phyloP scores from a whole-genome alignment of 2,329 filamentous ascomycete genomes.

The Atkinsonella texensis region DNA sequence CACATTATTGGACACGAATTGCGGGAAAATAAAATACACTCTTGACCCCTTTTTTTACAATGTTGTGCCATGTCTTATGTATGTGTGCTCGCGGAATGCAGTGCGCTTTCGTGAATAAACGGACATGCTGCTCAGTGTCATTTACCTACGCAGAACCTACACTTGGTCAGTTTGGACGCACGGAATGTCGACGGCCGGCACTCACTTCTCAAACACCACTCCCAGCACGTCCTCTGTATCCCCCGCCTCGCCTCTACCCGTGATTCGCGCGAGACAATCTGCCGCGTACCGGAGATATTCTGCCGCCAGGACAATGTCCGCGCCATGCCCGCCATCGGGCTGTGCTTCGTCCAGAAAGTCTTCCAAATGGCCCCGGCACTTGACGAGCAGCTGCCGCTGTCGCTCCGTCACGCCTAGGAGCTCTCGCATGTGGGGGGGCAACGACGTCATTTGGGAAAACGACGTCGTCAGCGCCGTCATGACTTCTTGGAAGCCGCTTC shows the following conservation, averaged over 20 bases:
- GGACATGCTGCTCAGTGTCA: conserved; percentile 11
- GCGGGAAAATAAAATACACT: too few relatives aligned
- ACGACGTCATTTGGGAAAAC: conserved; percentile 62
- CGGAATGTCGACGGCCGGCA: conserved; percentile 15
- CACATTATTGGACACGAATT: not conserved
- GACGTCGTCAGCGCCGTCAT: conserved; percentile 52
- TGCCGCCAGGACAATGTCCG: conserved; percentile 81
- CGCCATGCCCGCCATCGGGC: conserved; percentile 31
- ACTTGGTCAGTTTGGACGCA: conserved; percentile 1
- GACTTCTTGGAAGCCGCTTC: conserved; percentile 58
- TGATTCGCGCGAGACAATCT: conserved; percentile 71
- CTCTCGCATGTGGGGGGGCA: conserved; percentile 64
- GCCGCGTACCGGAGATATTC: conserved; percentile 78
- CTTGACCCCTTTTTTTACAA: too few relatives aligned
- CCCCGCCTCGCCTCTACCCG: conserved; percentile 69
- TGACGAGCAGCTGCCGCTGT: conserved; percentile 67
- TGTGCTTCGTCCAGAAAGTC: conserved; percentile 55
- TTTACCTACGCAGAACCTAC: conserved; percentile 36
- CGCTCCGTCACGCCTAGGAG: conserved; percentile 84
- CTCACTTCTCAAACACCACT: conserved; percentile 94
- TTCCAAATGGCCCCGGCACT: conserved; percentile 60
- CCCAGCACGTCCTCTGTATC: conserved; percentile 94
- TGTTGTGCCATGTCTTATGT: too few relatives aligned
- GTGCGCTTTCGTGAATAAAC: not conserved
- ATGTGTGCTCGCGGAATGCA: too few relatives aligned